phyloP scores from a whole-genome alignment of 495 filamentous ascomycete species.

The Penicillium atrosanguineum region DNA sequence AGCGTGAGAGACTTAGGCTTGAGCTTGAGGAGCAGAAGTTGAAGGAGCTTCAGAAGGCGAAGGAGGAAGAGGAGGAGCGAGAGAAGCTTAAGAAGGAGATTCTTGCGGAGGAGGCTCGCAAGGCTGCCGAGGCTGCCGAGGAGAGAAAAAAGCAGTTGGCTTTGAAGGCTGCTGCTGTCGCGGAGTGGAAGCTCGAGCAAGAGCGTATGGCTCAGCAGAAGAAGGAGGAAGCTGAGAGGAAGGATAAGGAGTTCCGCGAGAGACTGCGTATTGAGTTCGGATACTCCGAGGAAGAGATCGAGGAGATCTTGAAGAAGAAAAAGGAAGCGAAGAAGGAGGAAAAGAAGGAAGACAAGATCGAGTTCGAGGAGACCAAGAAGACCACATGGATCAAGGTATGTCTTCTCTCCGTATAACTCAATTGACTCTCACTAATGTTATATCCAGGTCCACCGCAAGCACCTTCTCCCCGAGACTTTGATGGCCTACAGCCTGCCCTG shows the following conservation, averaged over 20 bases:
- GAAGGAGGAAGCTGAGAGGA: slow-evolving; percentile 34
- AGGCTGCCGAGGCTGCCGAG: slow-evolving; percentile 35
- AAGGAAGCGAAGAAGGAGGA: slow-evolving; percentile 49
- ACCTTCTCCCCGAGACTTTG: slow-evolving; percentile 50
- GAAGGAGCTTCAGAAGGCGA: slow-evolving; percentile 35
- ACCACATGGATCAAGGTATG: slow-evolving; percentile 52
- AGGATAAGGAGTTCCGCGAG: slow-evolving; percentile 50
- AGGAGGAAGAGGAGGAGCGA: slow-evolving; percentile 45
- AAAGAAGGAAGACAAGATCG: slow-evolving; percentile 47
- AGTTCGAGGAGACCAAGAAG: slow-evolving; percentile 46
- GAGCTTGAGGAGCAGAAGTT: slow-evolving; percentile 24
- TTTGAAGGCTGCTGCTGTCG: slow-evolving; percentile 50
- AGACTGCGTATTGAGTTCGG: slow-evolving; percentile 38
- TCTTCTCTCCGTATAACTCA: neutral
- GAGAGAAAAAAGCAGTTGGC: slow-evolving; percentile 45
- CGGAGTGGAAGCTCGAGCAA: slow-evolving; percentile 59
- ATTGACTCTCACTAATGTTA: slow-evolving; percentile 11
- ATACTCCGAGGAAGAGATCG: slow-evolving; percentile 48
- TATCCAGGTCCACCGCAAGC: slow-evolving; percentile 44
- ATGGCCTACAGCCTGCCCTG: slow-evolving; percentile 47
- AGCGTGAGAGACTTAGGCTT: slow-evolving; percentile 19
- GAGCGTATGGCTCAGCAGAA: slow-evolving; percentile 27
- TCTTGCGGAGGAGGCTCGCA: slow-evolving; percentile 34
- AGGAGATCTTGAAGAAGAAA: slow-evolving; percentile 54
- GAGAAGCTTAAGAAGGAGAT: slow-evolving; percentile 39